Conservation (phyloP, 768 basidiomycete species). For the Tylopilus rubrobrunneus region DNA sequence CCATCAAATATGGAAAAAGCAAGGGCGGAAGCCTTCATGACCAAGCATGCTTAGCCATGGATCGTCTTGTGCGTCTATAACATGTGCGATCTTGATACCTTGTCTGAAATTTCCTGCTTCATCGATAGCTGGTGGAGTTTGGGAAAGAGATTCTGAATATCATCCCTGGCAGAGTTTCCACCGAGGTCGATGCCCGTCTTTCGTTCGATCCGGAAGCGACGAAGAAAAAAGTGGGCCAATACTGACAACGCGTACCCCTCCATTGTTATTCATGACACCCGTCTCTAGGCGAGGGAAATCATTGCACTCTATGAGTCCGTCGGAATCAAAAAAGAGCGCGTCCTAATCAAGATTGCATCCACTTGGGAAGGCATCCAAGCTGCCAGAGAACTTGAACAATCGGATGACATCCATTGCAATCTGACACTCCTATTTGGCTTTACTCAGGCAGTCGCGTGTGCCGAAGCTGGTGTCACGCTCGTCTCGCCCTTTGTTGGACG, state of each 20-base stretch:
- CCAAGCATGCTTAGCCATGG: constrained; percentile 74
- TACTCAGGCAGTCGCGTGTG: not conserved
- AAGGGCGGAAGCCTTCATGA: constrained; percentile 74
- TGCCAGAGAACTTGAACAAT: not conserved
- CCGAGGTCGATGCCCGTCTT: constrained; percentile 94
- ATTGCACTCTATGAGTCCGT: not conserved
- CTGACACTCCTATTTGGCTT: not conserved
- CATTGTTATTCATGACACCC: not conserved
- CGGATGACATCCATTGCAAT: not conserved
- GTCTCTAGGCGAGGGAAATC: not conserved
- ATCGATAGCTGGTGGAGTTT: constrained; percentile 84
- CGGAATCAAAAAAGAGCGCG: not conserved
- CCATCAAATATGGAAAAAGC: constrained; percentile 66
- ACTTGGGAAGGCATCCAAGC: not conserved
- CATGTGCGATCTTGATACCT: not conserved
- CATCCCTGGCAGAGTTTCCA: constrained; percentile 96
- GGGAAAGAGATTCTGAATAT: constrained; percentile 89
- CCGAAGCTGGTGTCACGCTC: not conserved
- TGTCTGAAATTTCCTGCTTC: not conserved
- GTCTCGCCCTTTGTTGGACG: not conserved
- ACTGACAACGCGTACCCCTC: not conserved
- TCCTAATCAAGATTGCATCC: not conserved
- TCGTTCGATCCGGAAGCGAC: constrained; percentile 90
- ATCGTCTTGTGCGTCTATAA: constrained; percentile 65
- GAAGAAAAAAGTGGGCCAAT: constrained; percentile 62